Evolutionary conservation across 495 filamentous ascomycete species (phyloP), one percentile per base, ranked within the genome.

Genomic region (Aspergillus sclerotioniger): DNA sequence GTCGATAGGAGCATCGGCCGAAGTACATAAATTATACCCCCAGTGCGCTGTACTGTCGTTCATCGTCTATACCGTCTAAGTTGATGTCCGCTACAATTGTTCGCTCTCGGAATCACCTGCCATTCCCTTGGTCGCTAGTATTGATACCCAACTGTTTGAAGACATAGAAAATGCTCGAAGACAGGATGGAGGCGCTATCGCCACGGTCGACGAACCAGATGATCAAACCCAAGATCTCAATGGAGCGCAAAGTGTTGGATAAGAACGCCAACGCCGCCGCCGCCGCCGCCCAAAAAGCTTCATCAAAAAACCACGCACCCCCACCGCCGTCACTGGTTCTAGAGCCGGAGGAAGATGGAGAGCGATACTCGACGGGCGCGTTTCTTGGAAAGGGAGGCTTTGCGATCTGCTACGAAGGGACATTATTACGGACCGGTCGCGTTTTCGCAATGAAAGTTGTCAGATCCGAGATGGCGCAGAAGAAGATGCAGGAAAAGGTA

Each of bases 361-460:
- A 90, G 58, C 80, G 83, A 51, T 98, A 96, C 76, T 81, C 84
- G 39, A 89, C 91, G 7, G 94, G 93, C n/a, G 81, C 77, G 41
- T 84, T 89, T 53, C 76, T 98, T 44, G 94, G 94, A 0, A 96
- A 94, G 74, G 94, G 94, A 45, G 94, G 94, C 0, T 98, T 98
- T 68, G 94, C 94, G 17, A 88, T 96, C 28, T 97, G 94, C 71
- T 94, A 88, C 60, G 78, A 88, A 46, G 94, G 90, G 3, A 84
- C 87, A 55, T 69, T 90, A 43, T 71, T 81, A 20, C 82, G 84
- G 7, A 84, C 82, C 46, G 82, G 78, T 58, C 84, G 86, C 51
- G 80, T 84, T 39, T 91, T 86, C 62, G 92, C 92, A 2, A 81
- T 96, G 72, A 96, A 96, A 78, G 91, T 96, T 62, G 92, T 96